Base-by-base conservation (phyloP, 2,329 filamentous ascomycete species). In the Tolypocladium tropicale region DNA sequence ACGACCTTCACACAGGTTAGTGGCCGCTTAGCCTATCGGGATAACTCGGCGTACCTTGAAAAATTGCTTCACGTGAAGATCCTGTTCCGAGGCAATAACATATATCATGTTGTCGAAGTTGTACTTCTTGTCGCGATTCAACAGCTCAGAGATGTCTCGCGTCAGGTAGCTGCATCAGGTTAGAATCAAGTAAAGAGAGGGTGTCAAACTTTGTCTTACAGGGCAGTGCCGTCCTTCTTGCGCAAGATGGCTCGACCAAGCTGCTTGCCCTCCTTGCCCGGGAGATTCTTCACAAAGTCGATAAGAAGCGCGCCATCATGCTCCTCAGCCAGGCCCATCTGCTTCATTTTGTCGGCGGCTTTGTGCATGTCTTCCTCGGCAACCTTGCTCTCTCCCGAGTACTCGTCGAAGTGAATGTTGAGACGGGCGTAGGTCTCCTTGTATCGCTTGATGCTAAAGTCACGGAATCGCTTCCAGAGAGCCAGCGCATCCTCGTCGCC, bases 21-120 rank as follows among this genome's bases (percentile, higher is more conserved):
- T 25, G 11, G 18, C 14, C 12, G 18, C 2, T 12, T 18, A 11
- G 25, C 6, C 2, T 43, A 7, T 21, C 23, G 18, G 9, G 2
- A 12, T 12, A 30, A 3, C 30, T 30, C 43, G 7, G 16, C 39
- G 48, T 18, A 57, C 66, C 56, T 88, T 89, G 76, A 88, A 87
- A 10, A 90, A 75, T 65, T 89, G 84, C 59, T 83, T 82, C 52
- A 90, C 78, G 65, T 91, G 87, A 50, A 88, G 76, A 62, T 88
- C 86, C 65, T 90, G 87, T 61, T 86, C 81, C 36, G 81, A 82
- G 0, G 86, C 85, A 25, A 90, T 83, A 5, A 91, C 86, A 63
- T 90, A 90, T 49, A 90, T 86, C 86, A 90, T 89, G 65, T 88
- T 83, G 71, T 90, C 86, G 63, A 89, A 90, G 1, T 83, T 68